phyloP scores from a whole-genome alignment of 768 basidiomycete genomes.

The Mycena capillaripes region DNA sequence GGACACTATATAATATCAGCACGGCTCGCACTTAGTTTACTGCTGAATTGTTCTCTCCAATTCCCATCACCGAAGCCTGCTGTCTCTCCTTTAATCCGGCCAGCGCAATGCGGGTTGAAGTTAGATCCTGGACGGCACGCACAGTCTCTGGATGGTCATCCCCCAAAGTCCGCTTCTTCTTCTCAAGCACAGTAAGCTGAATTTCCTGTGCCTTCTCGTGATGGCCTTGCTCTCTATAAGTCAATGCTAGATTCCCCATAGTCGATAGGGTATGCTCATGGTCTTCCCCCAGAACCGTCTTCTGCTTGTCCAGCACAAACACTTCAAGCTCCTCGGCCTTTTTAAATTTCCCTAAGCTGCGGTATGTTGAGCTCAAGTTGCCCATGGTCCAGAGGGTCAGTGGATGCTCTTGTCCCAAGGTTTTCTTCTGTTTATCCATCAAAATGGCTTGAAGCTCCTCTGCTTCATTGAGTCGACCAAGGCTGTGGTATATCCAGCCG shows the following conservation, averaged over 20 bases:
- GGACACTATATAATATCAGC: no score
- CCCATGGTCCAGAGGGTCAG: neutral
- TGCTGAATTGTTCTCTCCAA: no score
- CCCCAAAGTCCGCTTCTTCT: neutral
- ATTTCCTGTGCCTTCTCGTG: neutral
- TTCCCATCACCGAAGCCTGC: no score
- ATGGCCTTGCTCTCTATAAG: neutral
- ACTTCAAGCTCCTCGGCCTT: neutral
- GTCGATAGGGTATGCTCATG: neutral
- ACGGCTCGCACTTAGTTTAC: no score
- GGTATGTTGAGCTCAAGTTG: neutral
- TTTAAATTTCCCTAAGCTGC: neutral
- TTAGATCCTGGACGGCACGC: neutral
- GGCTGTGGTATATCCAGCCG: neutral
- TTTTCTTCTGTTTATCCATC: neutral
- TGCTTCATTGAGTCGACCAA: neutral
- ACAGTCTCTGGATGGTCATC: neutral
- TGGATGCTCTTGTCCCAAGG: neutral
- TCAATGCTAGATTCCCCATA: neutral
- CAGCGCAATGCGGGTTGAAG: neutral
- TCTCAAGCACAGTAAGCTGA: neutral
- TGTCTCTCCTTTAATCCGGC: neutral
- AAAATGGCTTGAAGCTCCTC: neutral
- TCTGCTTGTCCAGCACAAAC: neutral
- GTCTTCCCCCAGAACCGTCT: neutral